Evolutionary conservation across 805 yeast species (phyloP), one percentile per base, ranked within the genome.

Genomic region (Wickerhamiella sorbophila): DNA sequence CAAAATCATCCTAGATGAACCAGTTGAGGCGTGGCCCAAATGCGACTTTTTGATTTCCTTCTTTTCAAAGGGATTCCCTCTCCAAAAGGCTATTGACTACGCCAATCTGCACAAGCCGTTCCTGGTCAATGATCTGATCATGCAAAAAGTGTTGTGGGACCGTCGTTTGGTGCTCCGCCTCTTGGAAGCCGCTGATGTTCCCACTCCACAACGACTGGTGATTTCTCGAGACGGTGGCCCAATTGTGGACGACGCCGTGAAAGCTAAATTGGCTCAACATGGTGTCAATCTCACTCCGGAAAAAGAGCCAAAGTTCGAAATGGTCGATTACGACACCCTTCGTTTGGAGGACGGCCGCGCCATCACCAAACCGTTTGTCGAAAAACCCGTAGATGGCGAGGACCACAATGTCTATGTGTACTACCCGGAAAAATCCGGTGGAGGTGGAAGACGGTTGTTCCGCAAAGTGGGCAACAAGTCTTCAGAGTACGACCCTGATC

Each of bases 221-320:
- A 86, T 91, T 40, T 78, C 91, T 34, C 72, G 99, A 56, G 99
- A 91, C 61, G 97, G 98, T 9, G 99, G 99, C 3, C 97, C 99
- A 12, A 71, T 75, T 37, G 75, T 84, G 31, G 84, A 81, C 52
- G 75, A 71, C 21, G 79, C 77, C 44, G 66, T 91, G 49, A 66
- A 68, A 41, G 71, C 64, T 18, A 74, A 77, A 52, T 62, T 91
- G 36, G 64, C 66, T 19, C 65, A 65, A 27, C 73, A 78, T 48
- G 86, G 88, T 3, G 75, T 83, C 44, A 67, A 68, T 39, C 59
- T 69, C 16, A 50, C 58, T 19, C 63, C 66, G 12, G 95, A 84
- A 58, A 91, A 94, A 0, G 58, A 61, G 9, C 52, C 54, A 40
- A 64, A 69, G 39, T 85, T 94, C 88, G 70, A 70, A 49, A 85